These are phyloP conservation scores for Macrophomina phaseolina DNA, from an alignment of 2,329 filamentous ascomycete species.

Conservation along the genomic window DNA sequence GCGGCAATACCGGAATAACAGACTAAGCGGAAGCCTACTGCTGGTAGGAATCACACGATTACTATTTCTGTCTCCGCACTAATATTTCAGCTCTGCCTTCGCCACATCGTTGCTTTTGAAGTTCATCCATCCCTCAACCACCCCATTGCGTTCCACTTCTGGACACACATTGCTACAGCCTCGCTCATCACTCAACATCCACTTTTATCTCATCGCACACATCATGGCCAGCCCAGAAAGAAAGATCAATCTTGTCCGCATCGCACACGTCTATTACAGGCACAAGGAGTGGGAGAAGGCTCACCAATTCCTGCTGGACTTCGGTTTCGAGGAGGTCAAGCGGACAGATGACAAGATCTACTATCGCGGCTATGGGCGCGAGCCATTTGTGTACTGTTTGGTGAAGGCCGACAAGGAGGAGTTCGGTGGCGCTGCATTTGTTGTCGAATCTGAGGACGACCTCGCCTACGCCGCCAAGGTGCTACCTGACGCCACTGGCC, in stretches of 20 bases:
- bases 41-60: slow-evolving; percentile 6
- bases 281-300: slow-evolving; percentile 30
- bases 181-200: background rate
- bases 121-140: background rate
- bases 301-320: slow-evolving; percentile 31
- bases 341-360: slow-evolving; percentile 50
- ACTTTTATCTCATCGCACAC: background rate
- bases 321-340: slow-evolving; percentile 29
- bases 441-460: slow-evolving; percentile 60
- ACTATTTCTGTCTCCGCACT: slow-evolving; percentile 16
- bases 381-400: slow-evolving; percentile 62
- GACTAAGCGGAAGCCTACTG: background rate
- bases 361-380: slow-evolving; percentile 64
- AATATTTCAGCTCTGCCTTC: slow-evolving; percentile 9
- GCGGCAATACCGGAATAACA: slow-evolving; percentile 6
- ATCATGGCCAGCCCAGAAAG: slow-evolving; percentile 21
- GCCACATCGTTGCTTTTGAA: background rate
- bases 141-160: background rate
- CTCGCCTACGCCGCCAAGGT: slow-evolving; percentile 55
- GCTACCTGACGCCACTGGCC: slow-evolving; percentile 53
- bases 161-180: background rate
- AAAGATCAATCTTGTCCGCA: slow-evolving; percentile 25
- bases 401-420: slow-evolving; percentile 48
- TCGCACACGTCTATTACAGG: slow-evolving; percentile 32
- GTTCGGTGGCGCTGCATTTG: slow-evolving; percentile 62